Percentiles rank a stretch among this genome's conserved stretches.
phyloP scores from a whole-genome alignment of 1,284 basidiomycete genomes.

The Kalmanozyma brasiliensis region DNA sequence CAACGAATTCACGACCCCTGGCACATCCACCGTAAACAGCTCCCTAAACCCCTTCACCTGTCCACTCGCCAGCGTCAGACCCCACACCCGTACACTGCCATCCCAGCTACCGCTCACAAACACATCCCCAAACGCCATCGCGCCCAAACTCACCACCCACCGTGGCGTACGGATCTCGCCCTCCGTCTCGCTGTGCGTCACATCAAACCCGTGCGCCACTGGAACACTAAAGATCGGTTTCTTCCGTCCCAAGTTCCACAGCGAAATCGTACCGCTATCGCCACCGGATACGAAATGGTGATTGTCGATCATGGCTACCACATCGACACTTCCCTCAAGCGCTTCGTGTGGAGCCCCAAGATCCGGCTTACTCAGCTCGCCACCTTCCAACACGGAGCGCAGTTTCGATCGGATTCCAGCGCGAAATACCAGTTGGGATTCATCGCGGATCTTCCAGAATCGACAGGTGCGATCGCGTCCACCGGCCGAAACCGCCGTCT shows the following conservation, averaged over 20 bases:
- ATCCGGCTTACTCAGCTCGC: constrained; percentile 71
- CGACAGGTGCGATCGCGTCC: constrained; percentile 89
- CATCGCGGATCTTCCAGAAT: constrained; percentile 97
- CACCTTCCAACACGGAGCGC: constrained; percentile 83
- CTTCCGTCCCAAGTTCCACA: constrained; percentile 95
- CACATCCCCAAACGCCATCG: constrained; percentile 86
- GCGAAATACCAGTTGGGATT: constrained; percentile 93
- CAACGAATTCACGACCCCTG: constrained; percentile 88
- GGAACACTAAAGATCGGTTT: constrained; percentile 88
- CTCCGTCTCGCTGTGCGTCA: constrained; percentile 74
- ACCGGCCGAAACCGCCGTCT: constrained; percentile 87
- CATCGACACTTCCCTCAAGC: constrained; percentile 90
- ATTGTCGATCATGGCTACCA: constrained; percentile 93
- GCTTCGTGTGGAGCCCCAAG: constrained; percentile 20
- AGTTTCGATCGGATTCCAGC: constrained; percentile 79
- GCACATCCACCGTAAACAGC: constrained; percentile 75
- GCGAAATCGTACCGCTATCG: constrained; percentile 84
- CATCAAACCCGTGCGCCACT: constrained; percentile 86
- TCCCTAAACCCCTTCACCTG: constrained; percentile 79
- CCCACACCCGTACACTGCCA: constrained; percentile 85
- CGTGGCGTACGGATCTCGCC: constrained; percentile 81
- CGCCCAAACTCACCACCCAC: constrained; percentile 87
- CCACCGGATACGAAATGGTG: constrained; percentile 91
- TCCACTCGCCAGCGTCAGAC: constrained; percentile 74
- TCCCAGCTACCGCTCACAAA: constrained; percentile 96